Evolutionary conservation across 768 basidiomycete genomes (phyloP), one percentile per base, ranked within the genome.

Genomic region (Boletus rubroflammeus): DNA sequence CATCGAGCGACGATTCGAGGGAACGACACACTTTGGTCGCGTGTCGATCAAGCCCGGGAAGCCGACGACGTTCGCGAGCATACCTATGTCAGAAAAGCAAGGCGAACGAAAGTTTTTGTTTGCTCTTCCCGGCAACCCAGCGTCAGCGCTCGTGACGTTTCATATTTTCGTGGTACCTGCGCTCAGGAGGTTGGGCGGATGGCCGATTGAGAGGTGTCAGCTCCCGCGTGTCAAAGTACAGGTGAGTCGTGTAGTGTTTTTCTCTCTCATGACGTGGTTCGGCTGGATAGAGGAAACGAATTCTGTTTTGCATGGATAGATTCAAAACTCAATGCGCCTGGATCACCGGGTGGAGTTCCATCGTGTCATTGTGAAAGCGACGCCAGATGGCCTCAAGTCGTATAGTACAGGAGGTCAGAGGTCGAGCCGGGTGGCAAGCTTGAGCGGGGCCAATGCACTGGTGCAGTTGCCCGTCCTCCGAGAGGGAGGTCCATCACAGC

Each of bases 111-210:
- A 86, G 60, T 84, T 85, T 5, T 63, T 91, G 11, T 95, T 96
- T 63, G 91, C 90, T 0, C 79, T 96, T 2, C 93, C 93, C 0
- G 93, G 93, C 1, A 94, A 95, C 67, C 93, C 93, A 0, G 93
- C 93, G 0, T 86, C 86, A 4, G 93, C 93, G 15, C 76, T 96
- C 19, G 91, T 93, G 13, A 91, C 84, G 7, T 93, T 93, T 71
- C 79, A 90, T 61, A 67, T 93, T 2, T 93, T 93, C 63, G 91
- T 93, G 17, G 67, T 94, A 0, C 93, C 93, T 7, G 88, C 90
- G 9, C 73, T 95, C 42, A 73, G 91, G 54, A 77, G 69, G 50
- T 69, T 93, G 41, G 88, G 86, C 1, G 90, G 90, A 3, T 92
- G 82, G 81, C 78, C 78, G 0, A 66, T 68, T 17, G 70, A 71